Evolutionary conservation across 345 rosid species (phyloP), one percentile per base, ranked within the genome.

Genomic region (Eucalyptus polybractea): DNA sequence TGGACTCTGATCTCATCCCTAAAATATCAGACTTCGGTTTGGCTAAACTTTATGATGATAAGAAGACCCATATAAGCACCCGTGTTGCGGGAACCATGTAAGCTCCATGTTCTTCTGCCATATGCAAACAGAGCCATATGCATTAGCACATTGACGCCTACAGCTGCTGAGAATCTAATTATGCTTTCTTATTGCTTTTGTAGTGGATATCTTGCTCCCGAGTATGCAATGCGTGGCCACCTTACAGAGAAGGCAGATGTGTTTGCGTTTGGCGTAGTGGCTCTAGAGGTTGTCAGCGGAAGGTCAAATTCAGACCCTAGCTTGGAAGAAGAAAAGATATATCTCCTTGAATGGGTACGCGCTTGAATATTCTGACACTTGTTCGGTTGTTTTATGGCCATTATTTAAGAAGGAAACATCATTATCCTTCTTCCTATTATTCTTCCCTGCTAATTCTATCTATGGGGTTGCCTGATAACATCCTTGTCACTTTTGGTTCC

Each of bases 221-320:
- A 95, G 90, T 95, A 95, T 86, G 98, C 96, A 33, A 94, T 95
- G 95, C 93, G 91, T 44, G 95, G 96, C 47, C 96, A 93, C 87
- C 97, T 95, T 5, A 95, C 95, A 10, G 98, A 96, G 92, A 96
- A 96, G 90, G 93, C 94, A 5, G 96, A 95, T 91, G 96, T 94
- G 87, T 95, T 93, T 91, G 95, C 93, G 7, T 95, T 95, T 86
- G 97, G 96, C 51, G 92, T 95, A 31, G 94, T 96, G 87, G 95
- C 93, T 60, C 85, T 96, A 40, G 97, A 96, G 89, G 83, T 93
- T 31, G 87, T 95, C 31, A 93, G 96, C 50, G 97, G 99, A 58
- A 95, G 97, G 88, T 93, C 95, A 15, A 95, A 95, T 88, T 93
- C 95, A 17, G 95, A 92, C 90, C 65, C 88, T 8, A 93, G 89